These are phyloP conservation scores for Trypanosoma lewisi DNA, from an alignment of 208 protist genomes.

Conservation along the genomic window DNA sequence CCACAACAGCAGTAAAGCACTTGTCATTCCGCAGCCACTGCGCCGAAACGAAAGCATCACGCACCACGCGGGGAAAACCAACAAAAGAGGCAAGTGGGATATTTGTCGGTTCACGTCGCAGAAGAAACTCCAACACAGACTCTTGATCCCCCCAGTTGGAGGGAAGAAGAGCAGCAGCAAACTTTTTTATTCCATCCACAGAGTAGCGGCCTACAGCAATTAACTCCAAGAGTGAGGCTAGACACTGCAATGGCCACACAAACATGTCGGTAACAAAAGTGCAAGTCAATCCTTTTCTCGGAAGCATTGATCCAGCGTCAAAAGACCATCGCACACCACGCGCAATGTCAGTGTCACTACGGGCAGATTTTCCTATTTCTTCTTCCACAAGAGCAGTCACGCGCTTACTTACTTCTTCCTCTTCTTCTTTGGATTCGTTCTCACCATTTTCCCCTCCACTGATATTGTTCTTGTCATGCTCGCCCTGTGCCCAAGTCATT, in stretches of 20 bases:
- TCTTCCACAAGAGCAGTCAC: conserved; percentile 7
- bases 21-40: conserved; percentile 58
- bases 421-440: conserved; percentile 15
- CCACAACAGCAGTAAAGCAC: conserved; percentile 46
- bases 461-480: background rate
- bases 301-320: conserved; percentile 17
- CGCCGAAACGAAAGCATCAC: conserved; percentile 58
- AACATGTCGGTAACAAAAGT: conserved; percentile 35
- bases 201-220: conserved; percentile 56
- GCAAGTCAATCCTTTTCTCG: conserved; percentile 1
- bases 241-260: conserved; percentile 79
- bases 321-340: conserved; percentile 15
- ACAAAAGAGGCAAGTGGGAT: conserved; percentile 66
- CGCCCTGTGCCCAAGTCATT: conserved; percentile 18
- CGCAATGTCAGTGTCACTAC: conserved; percentile 4
- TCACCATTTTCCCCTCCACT: background rate
- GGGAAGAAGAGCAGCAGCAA: conserved; percentile 51
- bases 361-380: background rate
- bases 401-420: conserved; percentile 8
- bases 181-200: conserved; percentile 43
- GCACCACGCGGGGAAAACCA: conserved; percentile 54
- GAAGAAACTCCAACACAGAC: conserved; percentile 58
- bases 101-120: conserved; percentile 67
- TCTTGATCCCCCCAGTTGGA: conserved; percentile 63
- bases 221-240: conserved; percentile 66